Percentiles rank a stretch among this genome's conserved stretches.
Conservation (phyloP, 345 rosid genomes). For the Microcos paniculata region DNA sequence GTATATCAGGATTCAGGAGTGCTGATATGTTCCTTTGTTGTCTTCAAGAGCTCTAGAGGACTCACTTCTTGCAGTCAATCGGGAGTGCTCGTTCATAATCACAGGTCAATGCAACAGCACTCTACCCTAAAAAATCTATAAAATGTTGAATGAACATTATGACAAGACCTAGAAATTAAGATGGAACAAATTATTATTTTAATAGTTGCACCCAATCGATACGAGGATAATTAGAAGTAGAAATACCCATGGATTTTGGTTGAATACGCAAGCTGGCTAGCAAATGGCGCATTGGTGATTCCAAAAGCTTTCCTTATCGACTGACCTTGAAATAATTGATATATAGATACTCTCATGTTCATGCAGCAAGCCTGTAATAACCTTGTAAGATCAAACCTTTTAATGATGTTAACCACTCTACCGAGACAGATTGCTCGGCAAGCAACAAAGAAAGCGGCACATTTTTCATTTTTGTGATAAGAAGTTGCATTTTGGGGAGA, state of each 20-base stretch:
- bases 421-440: not conserved
- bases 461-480: not conserved
- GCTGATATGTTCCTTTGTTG: too few relatives aligned
- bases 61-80: too few relatives aligned
- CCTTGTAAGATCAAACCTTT: too few relatives aligned
- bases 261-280: not conserved
- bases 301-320: not conserved
- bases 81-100: not conserved
- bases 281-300: not conserved
- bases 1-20: too few relatives aligned
- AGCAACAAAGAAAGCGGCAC: not conserved
- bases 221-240: not conserved
- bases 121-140: too few relatives aligned
- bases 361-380: not conserved
- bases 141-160: too few relatives aligned
- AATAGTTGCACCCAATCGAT: not conserved
- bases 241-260: not conserved
- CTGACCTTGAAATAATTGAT: not conserved
- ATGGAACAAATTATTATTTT: not conserved
- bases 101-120: not conserved
- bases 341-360: not conserved
- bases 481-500: not conserved
- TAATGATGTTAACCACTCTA: not conserved
- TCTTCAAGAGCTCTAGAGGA: too few relatives aligned
- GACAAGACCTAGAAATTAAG: not conserved